Percentiles rank a stretch among this genome's conserved stretches.
Evolutionary conservation across 202 grass and related monocot genomes (phyloP).

Genomic region (Panicum virgatum): DNA sequence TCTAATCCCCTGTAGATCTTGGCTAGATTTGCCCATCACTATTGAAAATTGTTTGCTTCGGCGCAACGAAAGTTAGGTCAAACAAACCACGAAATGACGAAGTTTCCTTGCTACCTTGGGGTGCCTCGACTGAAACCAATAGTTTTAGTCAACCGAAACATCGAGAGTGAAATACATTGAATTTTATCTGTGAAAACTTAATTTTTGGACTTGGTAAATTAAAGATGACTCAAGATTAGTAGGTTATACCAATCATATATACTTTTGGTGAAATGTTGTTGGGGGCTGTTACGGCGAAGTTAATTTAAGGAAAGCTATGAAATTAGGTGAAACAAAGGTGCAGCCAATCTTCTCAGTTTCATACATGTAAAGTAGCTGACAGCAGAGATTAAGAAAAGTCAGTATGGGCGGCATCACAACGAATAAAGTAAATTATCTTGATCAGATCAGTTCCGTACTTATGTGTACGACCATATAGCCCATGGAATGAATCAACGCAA

Average conservation of each 20-base stretch:
- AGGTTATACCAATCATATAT: too few species aligned
- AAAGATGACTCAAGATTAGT: too few species aligned
- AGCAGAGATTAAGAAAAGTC: constrained; percentile 12
- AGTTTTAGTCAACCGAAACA: constrained; percentile 11
- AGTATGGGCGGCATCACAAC: too few species aligned
- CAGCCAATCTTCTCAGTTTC: not conserved
- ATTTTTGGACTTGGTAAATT: too few species aligned
- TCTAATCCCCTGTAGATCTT: constrained; percentile 6
- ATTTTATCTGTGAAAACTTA: not conserved
- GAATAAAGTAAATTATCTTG: not conserved
- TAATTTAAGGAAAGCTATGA: too few species aligned
- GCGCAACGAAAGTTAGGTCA: constrained; percentile 3
- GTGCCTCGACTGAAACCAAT: not conserved
- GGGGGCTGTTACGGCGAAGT: too few species aligned
- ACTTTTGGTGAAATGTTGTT: too few species aligned
- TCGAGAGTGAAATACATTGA: not conserved
- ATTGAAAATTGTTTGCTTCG: constrained; percentile 13
- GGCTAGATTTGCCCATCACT: not conserved
- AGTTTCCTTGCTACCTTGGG: not conserved
- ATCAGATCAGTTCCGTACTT: constrained; percentile 39
- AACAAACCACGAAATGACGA: not conserved
- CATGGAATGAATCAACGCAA: not conserved
- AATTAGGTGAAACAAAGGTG: too few species aligned
- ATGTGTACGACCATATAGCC: not conserved
- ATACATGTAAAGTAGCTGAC: not conserved